Base-by-base conservation (phyloP, 768 basidiomycete species). In the Collybia sp. region DNA sequence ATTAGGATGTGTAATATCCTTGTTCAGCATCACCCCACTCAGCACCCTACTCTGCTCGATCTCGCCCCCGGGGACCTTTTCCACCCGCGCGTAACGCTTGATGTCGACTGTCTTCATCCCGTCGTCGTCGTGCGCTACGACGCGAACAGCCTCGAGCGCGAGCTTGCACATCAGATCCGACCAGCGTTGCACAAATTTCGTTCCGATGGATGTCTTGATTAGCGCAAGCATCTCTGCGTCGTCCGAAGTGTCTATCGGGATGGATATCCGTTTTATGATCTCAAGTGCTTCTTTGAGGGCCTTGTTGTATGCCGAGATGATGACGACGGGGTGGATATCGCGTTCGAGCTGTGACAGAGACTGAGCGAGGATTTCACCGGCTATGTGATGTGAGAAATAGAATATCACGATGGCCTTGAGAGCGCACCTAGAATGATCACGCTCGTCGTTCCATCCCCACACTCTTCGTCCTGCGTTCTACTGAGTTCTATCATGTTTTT, bases 401-500 rank as follows among this genome's bases (percentile, higher is more conserved):
- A 12, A 25, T 25, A 30, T 37, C 5, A 43, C 39, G 41, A 35
- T 30, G 12, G 40, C 36, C 34, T 12, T 20, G 18, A 42, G 19
- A 4, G 55, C 77, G 56, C 58, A 94, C 94, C 94, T 12, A 98
- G 78, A 58, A 98, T 96, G 69, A 99, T 96, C 40, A 98, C 95
- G 58, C 89, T 93, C 11, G 95, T 99, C 17, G 96, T 99, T 48
- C 95, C 96, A 66, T 97, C 96, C 40, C 95, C 96, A 53, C 96
- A 96, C 60, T 98, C 96, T 69, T 98, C 96, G 57, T 98, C 96
- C 65, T 98, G 96, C 1, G 96, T 98, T 61, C 96, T 71, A 56
- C 91, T 92, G 10, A 98, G 82, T 69, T 99, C 96, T 53, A 99
- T 96, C 95, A 99, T 98, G 55, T 94, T 96, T 73, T 98, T 99